Conservation (phyloP, 2,329 filamentous ascomycete species). For the Trichoderma polysporum region DNA sequence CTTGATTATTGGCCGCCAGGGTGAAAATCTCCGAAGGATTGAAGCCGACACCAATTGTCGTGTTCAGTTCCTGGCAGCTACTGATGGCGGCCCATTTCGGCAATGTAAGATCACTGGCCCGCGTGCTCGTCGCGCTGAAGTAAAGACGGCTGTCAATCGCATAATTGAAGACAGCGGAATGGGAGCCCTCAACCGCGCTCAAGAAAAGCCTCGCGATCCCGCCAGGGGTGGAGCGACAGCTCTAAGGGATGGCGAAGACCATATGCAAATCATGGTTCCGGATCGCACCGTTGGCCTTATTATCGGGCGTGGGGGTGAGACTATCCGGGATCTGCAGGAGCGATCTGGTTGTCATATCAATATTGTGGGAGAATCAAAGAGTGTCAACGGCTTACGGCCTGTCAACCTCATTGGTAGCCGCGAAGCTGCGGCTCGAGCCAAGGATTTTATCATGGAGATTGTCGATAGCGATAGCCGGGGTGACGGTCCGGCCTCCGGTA, state of each 20-base stretch:
- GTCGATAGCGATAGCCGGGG: slow-evolving; percentile 84
- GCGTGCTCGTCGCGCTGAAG: slow-evolving; percentile 68
- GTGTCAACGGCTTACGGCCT: slow-evolving; percentile 82
- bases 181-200: slow-evolving; percentile 48
- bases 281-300: slow-evolving; percentile 91
- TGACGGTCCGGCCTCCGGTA: slow-evolving; percentile 38
- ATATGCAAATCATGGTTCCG: slow-evolving; percentile 90
- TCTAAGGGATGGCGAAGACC: slow-evolving; percentile 77
- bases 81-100: slow-evolving; percentile 70
- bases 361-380: slow-evolving; percentile 91
- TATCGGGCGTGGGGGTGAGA: slow-evolving; percentile 90
- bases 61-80: slow-evolving; percentile 82
- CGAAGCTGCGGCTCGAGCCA: slow-evolving; percentile 72
- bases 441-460: slow-evolving; percentile 88
- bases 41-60: slow-evolving; percentile 79
- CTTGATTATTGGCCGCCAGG: slow-evolving; percentile 85
- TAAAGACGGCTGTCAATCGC: slow-evolving; percentile 78
- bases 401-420: slow-evolving; percentile 85
- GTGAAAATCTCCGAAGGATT: slow-evolving; percentile 83
- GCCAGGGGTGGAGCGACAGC: slow-evolving; percentile 43
- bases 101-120: slow-evolving; percentile 84
- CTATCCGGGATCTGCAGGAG: slow-evolving; percentile 88
- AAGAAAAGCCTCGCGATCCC: slow-evolving; percentile 43
- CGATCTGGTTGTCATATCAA: slow-evolving; percentile 93
- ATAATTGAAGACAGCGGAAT: slow-evolving; percentile 77